A percentile compares a stretch with the other conserved stretches of the same genome.
Conservation (phyloP, 495 filamentous ascomycete species). For the Penicillium goetzii region DNA sequence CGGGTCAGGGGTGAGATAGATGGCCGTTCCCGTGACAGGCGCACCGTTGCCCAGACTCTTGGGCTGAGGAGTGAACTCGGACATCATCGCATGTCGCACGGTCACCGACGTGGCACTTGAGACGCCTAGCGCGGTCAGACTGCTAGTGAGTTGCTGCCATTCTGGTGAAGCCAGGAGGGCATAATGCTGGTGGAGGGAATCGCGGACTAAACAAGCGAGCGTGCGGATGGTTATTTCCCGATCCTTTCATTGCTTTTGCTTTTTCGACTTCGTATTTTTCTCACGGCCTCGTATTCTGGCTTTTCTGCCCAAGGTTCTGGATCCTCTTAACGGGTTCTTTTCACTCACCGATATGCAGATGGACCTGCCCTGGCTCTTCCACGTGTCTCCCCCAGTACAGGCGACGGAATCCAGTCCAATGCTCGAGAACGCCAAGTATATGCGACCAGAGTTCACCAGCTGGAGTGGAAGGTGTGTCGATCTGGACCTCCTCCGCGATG, state of each 20-base stretch:
- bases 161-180: conserved; percentile 28
- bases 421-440: conserved; percentile 25
- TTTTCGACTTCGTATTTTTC: conserved; percentile 8
- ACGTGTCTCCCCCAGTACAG: conserved; percentile 32
- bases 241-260: conserved; percentile 6
- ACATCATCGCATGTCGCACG: conserved; percentile 32
- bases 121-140: conserved; percentile 14
- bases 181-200: conserved; percentile 26
- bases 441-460: conserved; percentile 27
- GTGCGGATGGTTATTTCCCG: conserved; percentile 1
- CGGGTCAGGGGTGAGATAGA: conserved; percentile 26
- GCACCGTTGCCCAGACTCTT: conserved; percentile 18
- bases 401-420: conserved; percentile 24
- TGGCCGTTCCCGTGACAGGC: conserved; percentile 28
- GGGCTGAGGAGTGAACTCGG: conserved; percentile 24
- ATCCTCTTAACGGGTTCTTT: not conserved
- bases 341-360: conserved; percentile 32
- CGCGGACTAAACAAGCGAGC: conserved; percentile 18
- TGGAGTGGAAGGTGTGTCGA: conserved; percentile 24
- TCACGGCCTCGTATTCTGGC: conserved; percentile 5
- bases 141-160: conserved; percentile 23
- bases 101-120: conserved; percentile 18
- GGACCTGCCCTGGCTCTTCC: conserved; percentile 23
- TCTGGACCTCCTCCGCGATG: conserved; percentile 23
- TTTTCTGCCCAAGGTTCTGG: not conserved